A percentile compares a stretch with the other conserved stretches of the same genome.
phyloP scores from a whole-genome alignment of 371 early-diverging fungal species.

The Batkoa obscura region DNA sequence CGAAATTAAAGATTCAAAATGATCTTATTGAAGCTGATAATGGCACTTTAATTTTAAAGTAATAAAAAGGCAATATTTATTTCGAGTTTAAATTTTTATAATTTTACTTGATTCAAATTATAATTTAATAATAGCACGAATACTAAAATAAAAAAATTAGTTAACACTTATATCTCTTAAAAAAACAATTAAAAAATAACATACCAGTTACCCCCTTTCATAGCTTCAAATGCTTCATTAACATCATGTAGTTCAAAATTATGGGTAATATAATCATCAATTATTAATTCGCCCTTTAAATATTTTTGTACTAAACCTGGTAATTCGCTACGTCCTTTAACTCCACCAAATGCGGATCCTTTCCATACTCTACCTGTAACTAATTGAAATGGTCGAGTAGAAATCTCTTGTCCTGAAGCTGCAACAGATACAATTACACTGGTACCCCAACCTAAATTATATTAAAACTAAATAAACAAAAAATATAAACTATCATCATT shows the following conservation, averaged over 20 bases:
- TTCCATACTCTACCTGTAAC: constrained; percentile 91
- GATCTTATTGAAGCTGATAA: no score
- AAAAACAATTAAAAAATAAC: not conserved
- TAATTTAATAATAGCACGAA: constrained; percentile 29
- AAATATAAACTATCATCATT: not conserved
- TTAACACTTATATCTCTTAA: not conserved
- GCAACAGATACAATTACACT: constrained; percentile 84
- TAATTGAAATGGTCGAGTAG: constrained; percentile 85
- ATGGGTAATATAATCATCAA: constrained; percentile 84
- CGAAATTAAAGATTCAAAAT: no score
- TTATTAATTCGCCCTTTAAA: constrained; percentile 56
- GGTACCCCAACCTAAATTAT: constrained; percentile 67
- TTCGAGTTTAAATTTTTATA: not conserved
- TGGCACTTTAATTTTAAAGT: no score
- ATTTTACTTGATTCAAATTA: not conserved
- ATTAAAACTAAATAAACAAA: not conserved
- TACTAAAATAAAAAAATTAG: constrained; percentile 16
- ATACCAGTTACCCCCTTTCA: constrained; percentile 60
- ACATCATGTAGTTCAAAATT: constrained; percentile 56
- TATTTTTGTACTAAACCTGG: constrained; percentile 77
- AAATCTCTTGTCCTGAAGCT: constrained; percentile 76
- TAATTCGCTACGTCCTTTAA: constrained; percentile 84
- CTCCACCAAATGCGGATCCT: constrained; percentile 91
- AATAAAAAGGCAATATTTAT: no score
- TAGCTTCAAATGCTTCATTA: constrained; percentile 80